Conservation (phyloP, 257 asterid genomes). For the Salvia miltiorrhiza region DNA sequence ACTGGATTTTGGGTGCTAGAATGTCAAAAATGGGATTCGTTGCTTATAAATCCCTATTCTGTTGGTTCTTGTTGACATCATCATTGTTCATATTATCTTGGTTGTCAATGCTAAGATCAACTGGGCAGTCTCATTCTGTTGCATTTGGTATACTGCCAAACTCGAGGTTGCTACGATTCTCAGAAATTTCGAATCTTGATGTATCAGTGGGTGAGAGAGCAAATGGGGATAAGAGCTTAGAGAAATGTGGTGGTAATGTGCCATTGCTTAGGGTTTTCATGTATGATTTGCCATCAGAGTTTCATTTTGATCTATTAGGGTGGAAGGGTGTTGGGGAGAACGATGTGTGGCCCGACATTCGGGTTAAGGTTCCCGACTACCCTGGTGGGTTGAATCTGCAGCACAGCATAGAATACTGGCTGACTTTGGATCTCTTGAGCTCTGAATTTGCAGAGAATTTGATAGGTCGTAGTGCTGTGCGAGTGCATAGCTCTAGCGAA, state of each 20-base stretch:
- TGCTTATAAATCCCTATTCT: conserved; percentile 53
- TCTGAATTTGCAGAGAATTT: conserved; percentile 46
- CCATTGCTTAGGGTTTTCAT: conserved; percentile 68
- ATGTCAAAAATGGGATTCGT: conserved; percentile 50
- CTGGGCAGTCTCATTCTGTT: conserved; percentile 38
- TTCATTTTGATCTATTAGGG: conserved; percentile 67
- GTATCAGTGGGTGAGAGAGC: conserved; percentile 16
- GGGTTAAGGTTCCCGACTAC: conserved; percentile 52
- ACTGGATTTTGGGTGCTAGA: conserved; percentile 3
- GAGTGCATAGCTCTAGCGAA: conserved; percentile 73
- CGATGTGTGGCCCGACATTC: conserved; percentile 77
- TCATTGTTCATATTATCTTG: conserved; percentile 65
- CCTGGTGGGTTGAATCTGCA: conserved; percentile 94
- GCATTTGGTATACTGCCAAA: conserved; percentile 45
- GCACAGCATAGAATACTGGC: conserved; percentile 95
- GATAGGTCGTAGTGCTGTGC: conserved; percentile 45
- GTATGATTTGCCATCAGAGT: conserved; percentile 87
- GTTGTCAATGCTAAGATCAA: conserved; percentile 62
- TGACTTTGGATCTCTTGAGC: conserved; percentile 71
- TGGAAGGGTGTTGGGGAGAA: conserved; percentile 52
- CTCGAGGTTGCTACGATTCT: conserved; percentile 37
- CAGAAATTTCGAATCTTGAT: conserved; percentile 23
- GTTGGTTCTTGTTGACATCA: conserved; percentile 58
- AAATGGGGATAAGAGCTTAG: conserved; percentile 12
- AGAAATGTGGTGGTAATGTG: conserved; percentile 32